phyloP scores from a whole-genome alignment of 2,329 filamentous ascomycete genomes.

The Colletotrichum tofieldiae region DNA sequence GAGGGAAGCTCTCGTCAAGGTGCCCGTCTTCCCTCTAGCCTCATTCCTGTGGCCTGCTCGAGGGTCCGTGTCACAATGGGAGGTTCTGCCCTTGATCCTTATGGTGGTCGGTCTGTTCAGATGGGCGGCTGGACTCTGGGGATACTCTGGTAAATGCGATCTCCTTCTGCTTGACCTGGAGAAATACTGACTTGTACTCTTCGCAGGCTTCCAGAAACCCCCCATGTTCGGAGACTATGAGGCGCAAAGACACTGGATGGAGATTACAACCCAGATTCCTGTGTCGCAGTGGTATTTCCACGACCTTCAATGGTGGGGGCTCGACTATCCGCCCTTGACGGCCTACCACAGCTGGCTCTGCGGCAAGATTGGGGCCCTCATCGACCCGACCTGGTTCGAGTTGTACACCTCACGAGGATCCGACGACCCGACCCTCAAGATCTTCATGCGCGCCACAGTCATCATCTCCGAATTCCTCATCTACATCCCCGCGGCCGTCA shows the following conservation, averaged over 20 bases:
- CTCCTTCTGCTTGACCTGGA: neutral
- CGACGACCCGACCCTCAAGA: conserved; percentile 85
- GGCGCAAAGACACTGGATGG: conserved; percentile 99
- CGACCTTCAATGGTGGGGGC: conserved; percentile 96
- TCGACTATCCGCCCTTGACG: conserved; percentile 97
- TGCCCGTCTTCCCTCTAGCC: conserved; percentile 89
- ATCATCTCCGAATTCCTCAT: conserved; percentile 91
- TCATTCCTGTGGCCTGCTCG: conserved; percentile 96
- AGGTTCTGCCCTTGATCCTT: conserved; percentile 87
- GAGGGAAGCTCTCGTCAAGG: conserved; percentile 64
- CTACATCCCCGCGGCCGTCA: conserved; percentile 87
- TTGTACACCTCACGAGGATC: conserved; percentile 86
- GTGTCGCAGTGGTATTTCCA: conserved; percentile 98
- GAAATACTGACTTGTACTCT: conserved; percentile 33
- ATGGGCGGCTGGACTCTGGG: conserved; percentile 94
- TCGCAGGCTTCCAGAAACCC: conserved; percentile 80
- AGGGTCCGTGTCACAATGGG: conserved; percentile 90
- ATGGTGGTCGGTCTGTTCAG: conserved; percentile 94
- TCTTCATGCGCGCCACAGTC: conserved; percentile 96
- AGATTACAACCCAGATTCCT: conserved; percentile 90
- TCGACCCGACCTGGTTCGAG: conserved; percentile 90
- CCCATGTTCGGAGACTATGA: conserved; percentile 98
- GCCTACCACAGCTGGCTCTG: conserved; percentile 99
- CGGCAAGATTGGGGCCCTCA: conserved; percentile 84
- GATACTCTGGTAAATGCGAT: conserved; percentile 82